A percentile compares a stretch with the other conserved stretches of the same genome.
phyloP scores from a whole-genome alignment of 306 rosid species.

The Medicago truncatula region MtrunA17r5.0-ANR NC_053044.1:30297001-30297500 shows the following conservation, averaged over 20 bases:
- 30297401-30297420: background rate
- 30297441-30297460: conserved; percentile 1
- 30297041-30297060: conserved; percentile 97
- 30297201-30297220: conserved; percentile 16
- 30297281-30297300: background rate
- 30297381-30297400: conserved; percentile 8
- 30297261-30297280: conserved; percentile 8
- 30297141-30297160: conserved; percentile 90
- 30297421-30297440: background rate
- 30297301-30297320: conserved; percentile 30
- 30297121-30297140: conserved; percentile 89
- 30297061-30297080: conserved; percentile 88
- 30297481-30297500: conserved; percentile 11
- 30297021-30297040: conserved; percentile 99
- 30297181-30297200: conserved; percentile 21
- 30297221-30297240: conserved; percentile 15
- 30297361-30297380: conserved; percentile 13
- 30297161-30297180: conserved; percentile 31
- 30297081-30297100: conserved; percentile 83
- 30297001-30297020: conserved; percentile 84
- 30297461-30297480: conserved; percentile 25
- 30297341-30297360: background rate
- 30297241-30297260: conserved; percentile 17
- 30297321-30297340: conserved; percentile 18
- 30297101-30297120: conserved; percentile 77